Evolutionary conservation across 306 rosid species (phyloP).

Genomic region (Amphicarpaea edgeworthii): DNA sequence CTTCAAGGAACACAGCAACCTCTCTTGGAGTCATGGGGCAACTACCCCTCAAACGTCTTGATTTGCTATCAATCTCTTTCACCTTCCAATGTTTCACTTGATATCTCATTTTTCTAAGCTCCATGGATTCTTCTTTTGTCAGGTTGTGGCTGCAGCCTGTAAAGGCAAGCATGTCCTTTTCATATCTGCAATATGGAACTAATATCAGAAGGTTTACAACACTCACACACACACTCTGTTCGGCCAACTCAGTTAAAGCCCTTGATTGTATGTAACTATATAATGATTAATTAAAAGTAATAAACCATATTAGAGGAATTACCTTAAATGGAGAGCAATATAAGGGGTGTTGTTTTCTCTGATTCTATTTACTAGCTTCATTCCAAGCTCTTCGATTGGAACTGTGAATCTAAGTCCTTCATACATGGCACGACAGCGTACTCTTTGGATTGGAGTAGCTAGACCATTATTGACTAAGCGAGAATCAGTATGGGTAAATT

Average conservation of each 20-base stretch:
- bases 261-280: background rate
- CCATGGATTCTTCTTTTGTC: constrained; percentile 50
- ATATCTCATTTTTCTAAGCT: constrained; percentile 56
- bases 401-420: constrained; percentile 58
- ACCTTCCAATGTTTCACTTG: constrained; percentile 66
- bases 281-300: background rate
- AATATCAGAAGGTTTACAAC: no score
- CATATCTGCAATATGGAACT: constrained; percentile 70
- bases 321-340: constrained; percentile 83
- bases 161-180: constrained; percentile 87
- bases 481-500: constrained; percentile 67
- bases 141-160: constrained; percentile 76
- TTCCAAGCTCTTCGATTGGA: constrained; percentile 67
- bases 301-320: background rate
- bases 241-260: no score
- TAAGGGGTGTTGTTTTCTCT: constrained; percentile 48
- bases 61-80: constrained; percentile 58
- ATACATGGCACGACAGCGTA: constrained; percentile 72
- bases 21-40: constrained; percentile 94
- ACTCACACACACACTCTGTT: no score
- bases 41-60: constrained; percentile 53
- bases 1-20: constrained; percentile 66
- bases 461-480: constrained; percentile 68
- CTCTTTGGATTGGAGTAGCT: constrained; percentile 52
- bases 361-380: constrained; percentile 60